Conservation (phyloP, 768 basidiomycete species). For the Rickenella mellea region DNA sequence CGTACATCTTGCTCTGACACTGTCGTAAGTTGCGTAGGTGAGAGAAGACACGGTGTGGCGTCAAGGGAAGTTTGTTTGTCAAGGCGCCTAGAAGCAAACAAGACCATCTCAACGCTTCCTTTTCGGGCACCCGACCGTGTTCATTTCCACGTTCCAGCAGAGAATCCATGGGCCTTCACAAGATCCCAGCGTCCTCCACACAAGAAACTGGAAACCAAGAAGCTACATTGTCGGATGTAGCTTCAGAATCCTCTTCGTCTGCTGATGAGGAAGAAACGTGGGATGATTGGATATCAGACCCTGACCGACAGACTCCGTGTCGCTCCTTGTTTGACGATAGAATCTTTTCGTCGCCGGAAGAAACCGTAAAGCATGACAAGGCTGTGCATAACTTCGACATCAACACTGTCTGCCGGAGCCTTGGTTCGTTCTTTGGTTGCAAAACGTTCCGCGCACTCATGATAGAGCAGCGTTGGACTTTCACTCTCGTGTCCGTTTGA, state of each 20-base stretch:
- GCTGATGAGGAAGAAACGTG: constrained; percentile 50
- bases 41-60: neutral
- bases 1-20: neutral
- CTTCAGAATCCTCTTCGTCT: neutral
- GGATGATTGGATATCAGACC: constrained; percentile 78
- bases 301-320: constrained; percentile 41
- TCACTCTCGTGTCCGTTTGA: constrained; percentile 68
- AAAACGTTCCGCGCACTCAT: constrained; percentile 1
- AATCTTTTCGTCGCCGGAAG: constrained; percentile 45
- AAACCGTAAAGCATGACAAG: constrained; percentile 56
- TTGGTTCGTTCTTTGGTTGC: constrained; percentile 37
- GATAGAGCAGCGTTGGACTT: constrained; percentile 58
- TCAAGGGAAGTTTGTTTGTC: neutral
- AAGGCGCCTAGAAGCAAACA: neutral
- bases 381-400: constrained; percentile 55
- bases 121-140: neutral
- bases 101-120: neutral
- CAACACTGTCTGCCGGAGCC: constrained; percentile 31
- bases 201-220: neutral
- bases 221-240: neutral
- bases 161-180: neutral
- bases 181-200: neutral
- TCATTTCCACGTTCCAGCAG: neutral
- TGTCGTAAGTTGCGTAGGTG: neutral
- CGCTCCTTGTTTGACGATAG: constrained; percentile 70